Base-by-base conservation (phyloP, 306 rosid species). In the Vigna trinervia region DNA sequence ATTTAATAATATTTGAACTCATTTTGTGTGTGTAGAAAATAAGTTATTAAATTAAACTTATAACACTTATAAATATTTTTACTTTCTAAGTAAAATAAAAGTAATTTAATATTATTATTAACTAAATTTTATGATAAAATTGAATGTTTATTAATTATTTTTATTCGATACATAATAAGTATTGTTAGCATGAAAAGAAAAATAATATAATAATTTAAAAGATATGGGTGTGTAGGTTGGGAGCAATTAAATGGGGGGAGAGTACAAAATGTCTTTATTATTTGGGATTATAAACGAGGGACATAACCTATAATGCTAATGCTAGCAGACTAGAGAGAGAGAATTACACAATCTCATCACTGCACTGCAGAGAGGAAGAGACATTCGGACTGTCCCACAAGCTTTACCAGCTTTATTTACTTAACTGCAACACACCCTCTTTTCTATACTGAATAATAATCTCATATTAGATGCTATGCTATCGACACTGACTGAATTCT, bases 301-400 rank as follows among this genome's bases (percentile, higher is more conserved):
- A 65, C 52, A 39, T 65, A 54, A 36, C 46, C 52, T 65, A 77
- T 57, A 23, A 56, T 56, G 58, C 26, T 52, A 52, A 2, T 19
- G 46, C 2, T 8, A 41, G 46, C 12, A 17, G 23, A 26, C 15
- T 68, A 73, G 82, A 75, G 70, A 61, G 70, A 61, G 47, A 63
- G 50, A 62, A 41, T 5, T 2, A 41, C 45, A 39, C 45, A 11
- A 8, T 39, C 45, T 8, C 45, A 39, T 39, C 46, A 62, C 5
- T 62, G 7, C 46, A 62, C 5, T 62, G 8, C 46, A 12, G 69
- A 14, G 41, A 66, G 41, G 82, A 86, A 84, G 92, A 86, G 97
- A 92, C 96, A 92, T 92, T 86, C 93, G 93, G 96, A 90, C 84
- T 90, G 97, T 88, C 93, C 96, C 97, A 90, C 92, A 47, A 83